These are phyloP conservation scores for Hibiscus syriacus DNA, from an alignment of 345 rosid genomes.

Conservation along the genomic window DNA sequence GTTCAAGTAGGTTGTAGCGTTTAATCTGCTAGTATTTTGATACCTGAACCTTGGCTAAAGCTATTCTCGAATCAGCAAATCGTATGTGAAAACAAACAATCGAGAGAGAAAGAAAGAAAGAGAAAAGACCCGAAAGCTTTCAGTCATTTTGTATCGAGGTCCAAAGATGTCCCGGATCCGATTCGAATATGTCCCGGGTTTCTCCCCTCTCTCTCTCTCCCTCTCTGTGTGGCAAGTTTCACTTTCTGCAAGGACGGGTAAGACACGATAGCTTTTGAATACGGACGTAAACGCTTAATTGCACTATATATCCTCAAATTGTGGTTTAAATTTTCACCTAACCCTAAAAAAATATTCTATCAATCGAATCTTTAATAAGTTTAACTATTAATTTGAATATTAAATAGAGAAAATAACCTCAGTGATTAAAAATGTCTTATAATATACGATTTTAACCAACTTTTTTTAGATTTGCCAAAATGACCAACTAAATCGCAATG, in stretches of 20 bases:
- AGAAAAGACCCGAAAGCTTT: not conserved
- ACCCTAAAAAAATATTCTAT: no score
- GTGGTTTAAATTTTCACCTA: no score
- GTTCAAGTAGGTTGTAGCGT: not conserved
- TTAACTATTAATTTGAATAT: not conserved
- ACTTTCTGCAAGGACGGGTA: not conserved
- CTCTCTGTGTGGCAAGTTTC: not conserved
- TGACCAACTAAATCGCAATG: no score
- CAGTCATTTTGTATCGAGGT: not conserved
- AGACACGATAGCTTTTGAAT: not conserved
- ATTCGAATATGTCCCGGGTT: slow-evolving; percentile 8
- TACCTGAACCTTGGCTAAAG: not conserved
- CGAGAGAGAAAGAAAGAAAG: not conserved
- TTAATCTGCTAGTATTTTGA: not conserved
- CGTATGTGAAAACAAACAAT: not conserved
- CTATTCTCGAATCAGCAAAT: not conserved
- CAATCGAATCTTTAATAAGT: no score
- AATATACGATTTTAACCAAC: no score
- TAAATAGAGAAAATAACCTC: no score
- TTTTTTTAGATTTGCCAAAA: no score
- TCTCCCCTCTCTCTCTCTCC: not conserved
- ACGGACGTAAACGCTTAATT: no score
- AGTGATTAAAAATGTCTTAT: no score
- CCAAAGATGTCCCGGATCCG: slow-evolving; percentile 4
- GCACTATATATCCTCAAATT: no score